Evolutionary conservation across 192 early-diverging fungal genomes (phyloP).

Genomic region (Coemansia sp.): DNA sequence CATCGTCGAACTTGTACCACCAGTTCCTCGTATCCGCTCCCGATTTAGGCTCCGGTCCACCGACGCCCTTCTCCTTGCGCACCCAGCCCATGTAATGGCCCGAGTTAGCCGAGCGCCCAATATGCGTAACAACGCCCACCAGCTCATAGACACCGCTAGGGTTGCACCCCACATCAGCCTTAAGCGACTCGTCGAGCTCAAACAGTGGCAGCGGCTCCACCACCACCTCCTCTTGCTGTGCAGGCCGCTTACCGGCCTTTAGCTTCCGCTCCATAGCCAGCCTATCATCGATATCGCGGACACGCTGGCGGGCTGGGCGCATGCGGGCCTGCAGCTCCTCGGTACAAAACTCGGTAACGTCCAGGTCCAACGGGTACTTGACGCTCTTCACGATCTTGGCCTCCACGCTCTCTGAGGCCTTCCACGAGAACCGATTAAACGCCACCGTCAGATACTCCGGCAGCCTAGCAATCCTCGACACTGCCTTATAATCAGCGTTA

Average conservation of each 20-base stretch:
- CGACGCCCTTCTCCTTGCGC: conserved; percentile 62
- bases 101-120: conserved; percentile 90
- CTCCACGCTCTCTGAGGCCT: conserved; percentile 67
- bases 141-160: conserved; percentile 90
- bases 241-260: conserved; percentile 25
- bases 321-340: conserved; percentile 77
- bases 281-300: conserved; percentile 75
- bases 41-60: conserved; percentile 48
- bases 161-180: conserved; percentile 79
- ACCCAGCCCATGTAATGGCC: conserved; percentile 97
- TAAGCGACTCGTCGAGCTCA: conserved; percentile 67
- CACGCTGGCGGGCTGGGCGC: conserved; percentile 56
- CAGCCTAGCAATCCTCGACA: conserved; percentile 73
- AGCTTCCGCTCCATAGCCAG: conserved; percentile 56
- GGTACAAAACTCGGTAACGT: conserved; percentile 84
- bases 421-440: conserved; percentile 98
- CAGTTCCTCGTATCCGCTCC: conserved; percentile 53
- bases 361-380: conserved; percentile 90
- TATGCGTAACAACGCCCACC: conserved; percentile 90
- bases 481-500: conserved; percentile 76
- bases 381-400: conserved; percentile 96
- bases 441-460: conserved; percentile 86
- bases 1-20: conserved; percentile 96
- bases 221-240: conserved; percentile 25
- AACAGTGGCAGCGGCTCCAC: conserved; percentile 14